Conservation (phyloP, 768 basidiomycete species). For the Tricholoma furcatifolium region DNA sequence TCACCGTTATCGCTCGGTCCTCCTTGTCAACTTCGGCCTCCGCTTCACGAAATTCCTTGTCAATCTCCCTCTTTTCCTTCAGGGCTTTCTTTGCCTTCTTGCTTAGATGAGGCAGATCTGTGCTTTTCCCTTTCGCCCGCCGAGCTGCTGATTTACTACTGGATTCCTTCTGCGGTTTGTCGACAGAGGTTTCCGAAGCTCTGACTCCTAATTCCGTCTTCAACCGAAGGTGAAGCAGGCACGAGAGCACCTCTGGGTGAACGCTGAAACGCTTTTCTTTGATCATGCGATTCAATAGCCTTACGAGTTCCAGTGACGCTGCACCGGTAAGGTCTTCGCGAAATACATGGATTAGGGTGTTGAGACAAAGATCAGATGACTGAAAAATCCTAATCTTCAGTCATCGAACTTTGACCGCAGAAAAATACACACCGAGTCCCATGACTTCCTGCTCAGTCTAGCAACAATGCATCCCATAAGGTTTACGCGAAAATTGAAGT, state of each 20-base stretch:
- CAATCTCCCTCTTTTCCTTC: constrained; percentile 88
- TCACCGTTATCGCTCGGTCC: constrained; percentile 77
- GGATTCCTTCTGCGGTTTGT: constrained; percentile 43
- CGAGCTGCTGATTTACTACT: constrained; percentile 44
- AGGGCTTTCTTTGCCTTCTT: constrained; percentile 87
- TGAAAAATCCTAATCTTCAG: constrained; percentile 29
- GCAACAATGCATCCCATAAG: constrained; percentile 87
- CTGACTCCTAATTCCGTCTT: constrained; percentile 82
- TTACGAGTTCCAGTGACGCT: constrained; percentile 85
- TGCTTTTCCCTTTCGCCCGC: constrained; percentile 55
- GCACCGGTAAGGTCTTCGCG: constrained; percentile 76
- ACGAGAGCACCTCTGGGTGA: constrained; percentile 84
- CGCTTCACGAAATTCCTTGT: constrained; percentile 91
- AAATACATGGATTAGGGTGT: constrained; percentile 81
- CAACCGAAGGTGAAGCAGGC: constrained; percentile 81
- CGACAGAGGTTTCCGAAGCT: constrained; percentile 67
- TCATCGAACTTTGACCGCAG: background rate
- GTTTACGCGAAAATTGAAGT: constrained; percentile 97
- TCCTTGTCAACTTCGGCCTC: constrained; percentile 93
- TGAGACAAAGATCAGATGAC: constrained; percentile 84
- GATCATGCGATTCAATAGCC: constrained; percentile 91
- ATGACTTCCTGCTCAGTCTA: constrained; percentile 78
- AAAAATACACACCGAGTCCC: constrained; percentile 72
- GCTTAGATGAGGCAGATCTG: constrained; percentile 74
- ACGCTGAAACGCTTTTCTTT: constrained; percentile 91